Evolutionary conservation across 2,329 filamentous ascomycete genomes (phyloP).

Genomic region (Xylariomycetidae sp.): DNA sequence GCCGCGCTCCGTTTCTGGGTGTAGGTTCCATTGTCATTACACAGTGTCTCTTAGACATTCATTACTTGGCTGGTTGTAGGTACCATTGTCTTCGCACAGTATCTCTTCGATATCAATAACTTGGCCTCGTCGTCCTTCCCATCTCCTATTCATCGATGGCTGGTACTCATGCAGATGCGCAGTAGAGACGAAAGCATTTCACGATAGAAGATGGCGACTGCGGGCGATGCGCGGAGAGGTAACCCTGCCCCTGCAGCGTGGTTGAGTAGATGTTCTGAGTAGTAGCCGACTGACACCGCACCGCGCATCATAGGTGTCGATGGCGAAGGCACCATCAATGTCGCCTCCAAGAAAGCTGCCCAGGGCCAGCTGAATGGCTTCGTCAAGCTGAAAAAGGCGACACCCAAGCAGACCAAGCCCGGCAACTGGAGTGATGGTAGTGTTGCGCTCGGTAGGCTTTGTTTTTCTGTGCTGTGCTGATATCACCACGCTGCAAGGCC

Average conservation of each 20-base stretch:
- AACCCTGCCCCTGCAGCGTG: neutral
- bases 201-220: constrained; percentile 18
- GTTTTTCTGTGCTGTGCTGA: neutral
- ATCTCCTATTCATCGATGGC: too few relatives aligned
- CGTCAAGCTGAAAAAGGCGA: constrained; percentile 59
- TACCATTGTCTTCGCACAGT: too few relatives aligned
- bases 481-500: neutral
- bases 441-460: constrained; percentile 53
- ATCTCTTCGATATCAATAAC: too few relatives aligned
- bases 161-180: too few relatives aligned
- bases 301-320: constrained; percentile 31
- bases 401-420: constrained; percentile 59
- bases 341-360: constrained; percentile 51
- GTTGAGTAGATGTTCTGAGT: neutral
- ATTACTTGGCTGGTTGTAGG: too few relatives aligned
- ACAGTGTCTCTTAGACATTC: too few relatives aligned
- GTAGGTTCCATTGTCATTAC: too few relatives aligned
- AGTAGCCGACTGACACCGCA: neutral
- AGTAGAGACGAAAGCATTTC: neutral
- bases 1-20: too few relatives aligned
- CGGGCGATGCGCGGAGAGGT: constrained; percentile 23
- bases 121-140: too few relatives aligned
- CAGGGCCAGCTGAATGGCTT: constrained; percentile 41
- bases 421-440: constrained; percentile 70
- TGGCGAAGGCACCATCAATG: constrained; percentile 59